These are phyloP conservation scores for Phytophthora pini DNA, from an alignment of 352 stramenopile species.

Conservation along the genomic window DNA sequence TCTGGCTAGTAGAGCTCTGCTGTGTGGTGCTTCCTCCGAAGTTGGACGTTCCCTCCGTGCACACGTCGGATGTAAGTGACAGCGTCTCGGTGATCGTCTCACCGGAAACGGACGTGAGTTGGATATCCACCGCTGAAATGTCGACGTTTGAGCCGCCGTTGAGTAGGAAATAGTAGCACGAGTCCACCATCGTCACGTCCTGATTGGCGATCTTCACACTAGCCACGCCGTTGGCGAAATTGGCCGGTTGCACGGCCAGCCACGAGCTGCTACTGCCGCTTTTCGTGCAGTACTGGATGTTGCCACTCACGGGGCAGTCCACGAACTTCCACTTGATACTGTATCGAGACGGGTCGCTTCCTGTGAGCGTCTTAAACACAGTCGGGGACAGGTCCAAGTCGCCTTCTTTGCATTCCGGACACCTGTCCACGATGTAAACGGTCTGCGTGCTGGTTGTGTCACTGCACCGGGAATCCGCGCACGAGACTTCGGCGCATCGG, in stretches of 20 bases:
- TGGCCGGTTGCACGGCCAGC: constrained; percentile 51
- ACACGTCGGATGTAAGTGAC: constrained; percentile 43
- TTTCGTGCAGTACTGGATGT: constrained; percentile 56
- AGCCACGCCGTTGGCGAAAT: constrained; percentile 35
- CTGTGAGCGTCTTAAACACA: constrained; percentile 52
- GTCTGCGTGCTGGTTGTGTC: constrained; percentile 41
- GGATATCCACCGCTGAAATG: constrained; percentile 42
- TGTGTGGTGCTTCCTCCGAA: constrained; percentile 18
- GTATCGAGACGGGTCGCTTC: constrained; percentile 37
- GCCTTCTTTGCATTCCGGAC: constrained; percentile 62
- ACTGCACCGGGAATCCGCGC: constrained; percentile 51
- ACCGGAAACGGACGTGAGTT: constrained; percentile 53
- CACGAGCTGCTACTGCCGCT: constrained; percentile 45
- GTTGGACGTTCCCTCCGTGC: constrained; percentile 42
- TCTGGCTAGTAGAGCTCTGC: constrained; percentile 10
- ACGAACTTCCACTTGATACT: constrained; percentile 57
- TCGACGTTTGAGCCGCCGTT: constrained; percentile 31
- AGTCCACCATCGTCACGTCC: constrained; percentile 59
- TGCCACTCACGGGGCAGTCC: constrained; percentile 4
- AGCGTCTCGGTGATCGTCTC: constrained; percentile 62
- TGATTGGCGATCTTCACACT: constrained; percentile 49
- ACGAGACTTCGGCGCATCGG: constrained; percentile 66
- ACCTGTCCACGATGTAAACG: constrained; percentile 70
- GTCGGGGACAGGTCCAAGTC: constrained; percentile 53
- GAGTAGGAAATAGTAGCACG: constrained; percentile 64